Percentiles rank a stretch among this genome's conserved stretches.
These are phyloP conservation scores for Fusarium sp. DNA, from an alignment of 2,329 filamentous ascomycete species.

Conservation along the genomic window DNA sequence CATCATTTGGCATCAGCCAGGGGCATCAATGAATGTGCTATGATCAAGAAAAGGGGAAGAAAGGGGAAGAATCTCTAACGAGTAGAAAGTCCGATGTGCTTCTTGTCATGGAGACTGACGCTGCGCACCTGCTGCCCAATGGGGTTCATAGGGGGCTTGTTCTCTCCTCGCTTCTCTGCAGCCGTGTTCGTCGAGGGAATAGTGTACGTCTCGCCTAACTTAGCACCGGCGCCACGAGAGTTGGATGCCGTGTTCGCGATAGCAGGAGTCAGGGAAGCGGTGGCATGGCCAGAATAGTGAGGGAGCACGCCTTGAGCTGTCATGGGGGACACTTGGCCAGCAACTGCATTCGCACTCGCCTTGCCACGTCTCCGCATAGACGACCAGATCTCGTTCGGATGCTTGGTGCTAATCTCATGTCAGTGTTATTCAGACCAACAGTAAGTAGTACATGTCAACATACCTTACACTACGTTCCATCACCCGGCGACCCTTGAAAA, in stretches of 20 bases:
- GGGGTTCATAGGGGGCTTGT: conserved; percentile 50
- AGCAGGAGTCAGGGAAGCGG: conserved; percentile 58
- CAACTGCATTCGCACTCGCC: conserved; percentile 55
- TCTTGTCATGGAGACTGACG: conserved; percentile 28
- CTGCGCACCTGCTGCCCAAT: conserved; percentile 29
- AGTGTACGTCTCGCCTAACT: conserved; percentile 39
- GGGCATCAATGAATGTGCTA: conserved; percentile 1
- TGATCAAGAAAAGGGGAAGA: conserved; percentile 18
- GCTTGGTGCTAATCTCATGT: conserved; percentile 49
- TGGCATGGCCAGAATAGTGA: conserved; percentile 61
- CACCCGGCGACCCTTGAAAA: conserved; percentile 51
- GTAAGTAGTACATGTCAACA: conserved; percentile 11
- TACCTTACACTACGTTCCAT: conserved; percentile 45
- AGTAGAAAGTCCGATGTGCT: conserved; percentile 21
- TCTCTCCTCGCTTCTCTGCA: conserved; percentile 55
- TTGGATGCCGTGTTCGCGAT: conserved; percentile 52
- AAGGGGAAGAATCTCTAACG: conserved; percentile 24
- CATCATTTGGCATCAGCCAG: conserved; percentile 21
- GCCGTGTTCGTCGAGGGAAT: conserved; percentile 25
- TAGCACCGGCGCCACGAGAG: conserved; percentile 44
- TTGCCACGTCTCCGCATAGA: conserved; percentile 61
- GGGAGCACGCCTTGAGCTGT: conserved; percentile 64
- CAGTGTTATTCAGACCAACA: conserved; percentile 10
- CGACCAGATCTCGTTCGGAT: conserved; percentile 57
- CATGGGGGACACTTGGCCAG: conserved; percentile 60